A percentile compares a stretch with the other conserved stretches of the same genome.
phyloP scores from a whole-genome alignment of 495 filamentous ascomycete species.

The Staphylotrichum longicolle region DNA sequence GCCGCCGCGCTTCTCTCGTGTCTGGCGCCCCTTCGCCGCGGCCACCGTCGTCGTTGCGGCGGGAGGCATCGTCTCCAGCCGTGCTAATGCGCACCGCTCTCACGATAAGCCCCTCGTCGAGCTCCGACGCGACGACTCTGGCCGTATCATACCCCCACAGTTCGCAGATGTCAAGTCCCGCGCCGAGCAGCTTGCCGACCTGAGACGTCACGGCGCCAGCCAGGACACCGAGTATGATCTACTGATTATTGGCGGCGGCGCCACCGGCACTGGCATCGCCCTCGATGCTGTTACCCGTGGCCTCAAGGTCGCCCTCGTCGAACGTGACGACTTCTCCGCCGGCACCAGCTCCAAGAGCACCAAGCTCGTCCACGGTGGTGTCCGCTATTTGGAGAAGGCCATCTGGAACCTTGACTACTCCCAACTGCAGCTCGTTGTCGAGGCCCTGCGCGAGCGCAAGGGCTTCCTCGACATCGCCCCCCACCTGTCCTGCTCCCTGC shows the following conservation, averaged over 20 bases:
- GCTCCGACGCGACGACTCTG: neutral
- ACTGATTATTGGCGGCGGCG: slow-evolving; percentile 86
- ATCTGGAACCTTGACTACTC: slow-evolving; percentile 95
- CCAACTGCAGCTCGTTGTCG: slow-evolving; percentile 88
- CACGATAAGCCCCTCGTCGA: neutral
- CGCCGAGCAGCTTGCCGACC: slow-evolving; percentile 60
- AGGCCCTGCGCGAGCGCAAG: slow-evolving; percentile 89
- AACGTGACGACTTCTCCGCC: slow-evolving; percentile 89
- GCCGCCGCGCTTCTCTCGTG: neutral
- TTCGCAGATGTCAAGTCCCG: slow-evolving; percentile 77
- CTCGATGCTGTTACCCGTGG: slow-evolving; percentile 92
- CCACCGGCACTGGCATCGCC: slow-evolving; percentile 89
- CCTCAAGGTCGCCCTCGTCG: slow-evolving; percentile 86
- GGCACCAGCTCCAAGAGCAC: slow-evolving; percentile 97
- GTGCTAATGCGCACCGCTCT: slow-evolving; percentile 3
- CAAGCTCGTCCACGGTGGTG: slow-evolving; percentile 95
- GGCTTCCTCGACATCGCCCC: slow-evolving; percentile 96
- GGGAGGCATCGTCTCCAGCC: slow-evolving; percentile 1
- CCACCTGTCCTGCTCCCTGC: slow-evolving; percentile 90
- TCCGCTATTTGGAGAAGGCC: slow-evolving; percentile 94
- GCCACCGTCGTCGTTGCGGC: neutral
- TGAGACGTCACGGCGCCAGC: slow-evolving; percentile 42
- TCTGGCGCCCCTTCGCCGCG: slow-evolving; percentile 1
- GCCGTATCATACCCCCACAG: slow-evolving; percentile 1
- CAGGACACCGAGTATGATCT: slow-evolving; percentile 70